Evolutionary conservation across 768 basidiomycete species (phyloP), one percentile per base, ranked within the genome.

Genomic region (Xanthoconium purpureum): DNA sequence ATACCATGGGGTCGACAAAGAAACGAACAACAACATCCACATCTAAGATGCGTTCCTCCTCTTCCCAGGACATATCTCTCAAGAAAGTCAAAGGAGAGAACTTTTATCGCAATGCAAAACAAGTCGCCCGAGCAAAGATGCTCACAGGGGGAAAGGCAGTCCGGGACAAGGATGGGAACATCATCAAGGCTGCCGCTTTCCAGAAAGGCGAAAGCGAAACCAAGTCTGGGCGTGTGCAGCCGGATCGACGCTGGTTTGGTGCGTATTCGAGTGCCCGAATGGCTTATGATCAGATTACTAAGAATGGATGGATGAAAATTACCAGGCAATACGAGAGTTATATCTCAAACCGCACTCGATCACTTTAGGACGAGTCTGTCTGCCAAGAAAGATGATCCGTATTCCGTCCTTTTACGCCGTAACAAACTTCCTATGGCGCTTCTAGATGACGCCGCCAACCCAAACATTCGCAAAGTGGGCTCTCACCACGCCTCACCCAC

Each of bases 231-330:
- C 77, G 95, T 52, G 92, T 98, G 20, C 91, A 94, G 75, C 91
- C 96, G 55, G 96, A 99, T 78, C 79, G 94, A 56, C 76, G 95
- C 65, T 99, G 96, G 96, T 99, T 99, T 66, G 97, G 94, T 96
- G 66, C 62, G 89, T 78, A 55, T 53, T 30, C 18, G 24, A 53
- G 50, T 42, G 17, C 10, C 5, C 2, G 12, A 35, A 35, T 38
- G 28, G 15, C 24, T 20, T 36, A 30, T 56, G 52, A 32, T 50
- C 52, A 30, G 40, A 35, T 56, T 35, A 44, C 47, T 63, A 48
- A 63, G 17, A 36, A 40, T n/a, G 48, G 28, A 43, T 24, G 47
- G 47, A 37, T 51, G 18, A 60, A 55, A 44, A 53, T 29, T 38
- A 45, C 30, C 62, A 95, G 94, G 96, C 42, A 98, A 98, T 73